Evolutionary conservation across 139 green algal species (phyloP).

Genomic region (Coelastrella sp.): DNA sequence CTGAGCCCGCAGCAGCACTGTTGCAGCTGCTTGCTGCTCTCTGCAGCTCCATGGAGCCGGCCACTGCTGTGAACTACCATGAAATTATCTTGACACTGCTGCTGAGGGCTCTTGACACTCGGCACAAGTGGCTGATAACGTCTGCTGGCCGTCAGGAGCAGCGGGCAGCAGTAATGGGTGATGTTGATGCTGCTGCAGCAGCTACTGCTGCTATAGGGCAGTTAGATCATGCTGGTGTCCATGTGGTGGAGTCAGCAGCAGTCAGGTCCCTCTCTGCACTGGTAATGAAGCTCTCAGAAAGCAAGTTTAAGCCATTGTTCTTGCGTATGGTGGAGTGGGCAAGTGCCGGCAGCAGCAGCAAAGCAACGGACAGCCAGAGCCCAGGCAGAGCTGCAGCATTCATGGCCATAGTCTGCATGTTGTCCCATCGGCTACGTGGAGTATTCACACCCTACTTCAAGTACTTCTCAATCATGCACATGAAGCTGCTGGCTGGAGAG

Average conservation of each 20-base stretch:
- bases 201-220: conserved; percentile 7
- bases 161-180: neutral
- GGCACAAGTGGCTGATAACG: conserved; percentile 56
- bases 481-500: conserved; percentile 63
- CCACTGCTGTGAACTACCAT: conserved; percentile 64
- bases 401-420: conserved; percentile 61
- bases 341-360: conserved; percentile 2
- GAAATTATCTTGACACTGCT: conserved; percentile 78
- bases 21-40: conserved; percentile 51
- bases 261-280: conserved; percentile 73
- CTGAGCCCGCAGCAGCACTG: conserved; percentile 49
- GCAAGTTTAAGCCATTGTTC: conserved; percentile 94
- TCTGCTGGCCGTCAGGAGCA: neutral
- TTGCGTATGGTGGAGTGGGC: conserved; percentile 88
- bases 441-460: conserved; percentile 91
- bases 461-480: conserved; percentile 67
- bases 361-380: neutral
- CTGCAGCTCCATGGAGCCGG: conserved; percentile 63
- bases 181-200: neutral
- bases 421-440: conserved; percentile 80
- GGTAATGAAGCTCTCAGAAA: conserved; percentile 92
- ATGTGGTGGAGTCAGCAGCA: conserved; percentile 62
- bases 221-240: conserved; percentile 35
- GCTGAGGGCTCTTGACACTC: conserved; percentile 81
- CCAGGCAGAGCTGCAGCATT: conserved; percentile 61